A percentile compares a stretch with the other conserved stretches of the same genome.
phyloP scores from a whole-genome alignment of 805 yeast genomes.

The Saccharomycopsis fodiens region DNA sequence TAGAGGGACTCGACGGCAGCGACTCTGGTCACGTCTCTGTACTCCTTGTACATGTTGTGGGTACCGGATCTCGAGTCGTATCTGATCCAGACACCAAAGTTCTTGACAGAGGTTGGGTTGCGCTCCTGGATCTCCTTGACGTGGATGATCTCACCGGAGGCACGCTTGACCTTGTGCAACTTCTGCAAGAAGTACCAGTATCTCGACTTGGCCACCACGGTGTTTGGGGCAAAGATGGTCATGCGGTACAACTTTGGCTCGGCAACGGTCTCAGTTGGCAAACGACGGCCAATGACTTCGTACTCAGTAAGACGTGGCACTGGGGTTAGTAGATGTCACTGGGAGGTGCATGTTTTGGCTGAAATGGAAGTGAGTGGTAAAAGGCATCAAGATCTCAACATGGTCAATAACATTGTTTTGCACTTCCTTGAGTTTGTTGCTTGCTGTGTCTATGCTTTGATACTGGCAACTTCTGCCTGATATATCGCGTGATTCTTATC shows the following conservation, averaged over 20 bases:
- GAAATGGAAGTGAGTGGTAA: too few species aligned
- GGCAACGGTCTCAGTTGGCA: conserved; percentile 97
- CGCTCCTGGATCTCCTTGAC: conserved; percentile 87
- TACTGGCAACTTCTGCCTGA: too few species aligned
- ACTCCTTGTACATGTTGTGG: conserved; percentile 99
- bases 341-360: too few species aligned
- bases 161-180: conserved; percentile 99
- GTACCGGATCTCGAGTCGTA: conserved; percentile 99
- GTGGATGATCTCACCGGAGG: conserved; percentile 98
- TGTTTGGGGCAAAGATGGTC: conserved; percentile 99
- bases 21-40: conserved; percentile 98
- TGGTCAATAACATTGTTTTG: too few species aligned
- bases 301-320: conserved; percentile 98
- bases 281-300: conserved; percentile 99
- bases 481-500: too few species aligned
- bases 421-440: too few species aligned
- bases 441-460: too few species aligned
- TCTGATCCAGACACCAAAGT: conserved; percentile 99
- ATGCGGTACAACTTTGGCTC: conserved; percentile 99
- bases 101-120: conserved; percentile 98
- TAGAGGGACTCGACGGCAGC: conserved; percentile 98
- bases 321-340: conserved; percentile 21
- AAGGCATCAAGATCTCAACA: too few species aligned
- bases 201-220: conserved; percentile 99
- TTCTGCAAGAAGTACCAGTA: conserved; percentile 99